Conservation (phyloP, 2,329 filamentous ascomycete genomes). For the Microsporum audouinii region DNA sequence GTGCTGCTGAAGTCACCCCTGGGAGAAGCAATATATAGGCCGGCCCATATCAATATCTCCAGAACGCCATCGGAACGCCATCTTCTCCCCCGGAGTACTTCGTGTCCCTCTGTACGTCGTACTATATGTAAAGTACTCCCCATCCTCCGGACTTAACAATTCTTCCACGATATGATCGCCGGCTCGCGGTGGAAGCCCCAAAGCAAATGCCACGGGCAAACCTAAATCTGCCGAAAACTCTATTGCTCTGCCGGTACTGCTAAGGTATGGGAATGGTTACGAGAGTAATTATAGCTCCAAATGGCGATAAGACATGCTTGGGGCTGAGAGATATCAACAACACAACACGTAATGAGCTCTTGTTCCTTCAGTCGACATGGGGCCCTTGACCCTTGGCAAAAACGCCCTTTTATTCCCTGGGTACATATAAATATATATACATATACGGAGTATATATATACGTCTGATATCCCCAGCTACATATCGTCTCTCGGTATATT, state of each 20-base stretch:
- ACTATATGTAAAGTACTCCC: not conserved
- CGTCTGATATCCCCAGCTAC: not conserved
- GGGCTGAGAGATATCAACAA: not conserved
- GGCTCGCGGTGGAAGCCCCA: not conserved
- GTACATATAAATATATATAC: not conserved
- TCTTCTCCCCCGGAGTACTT: not conserved
- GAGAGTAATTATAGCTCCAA: not conserved
- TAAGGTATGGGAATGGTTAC: not conserved
- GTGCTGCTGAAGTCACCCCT: not conserved
- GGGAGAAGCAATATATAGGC: not conserved
- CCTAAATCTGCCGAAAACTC: slow-evolving; percentile 5
- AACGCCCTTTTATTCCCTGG: not conserved
- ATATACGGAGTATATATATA: not conserved
- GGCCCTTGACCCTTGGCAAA: not conserved
- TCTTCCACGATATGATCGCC: not conserved
- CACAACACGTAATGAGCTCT: not conserved
- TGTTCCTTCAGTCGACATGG: not conserved
- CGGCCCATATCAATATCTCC: not conserved
- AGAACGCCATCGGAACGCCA: not conserved
- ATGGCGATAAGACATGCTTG: not conserved
- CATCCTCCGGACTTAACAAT: not conserved
- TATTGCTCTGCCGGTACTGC: slow-evolving; percentile 4
- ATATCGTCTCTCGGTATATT: not conserved
- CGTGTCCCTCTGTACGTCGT: not conserved
- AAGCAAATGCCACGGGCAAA: slow-evolving; percentile 3